Percentiles rank a stretch among this genome's conserved stretches.
phyloP scores from a whole-genome alignment of 2,329 filamentous ascomycete species.

The Teratosphaeria destructans region DNA sequence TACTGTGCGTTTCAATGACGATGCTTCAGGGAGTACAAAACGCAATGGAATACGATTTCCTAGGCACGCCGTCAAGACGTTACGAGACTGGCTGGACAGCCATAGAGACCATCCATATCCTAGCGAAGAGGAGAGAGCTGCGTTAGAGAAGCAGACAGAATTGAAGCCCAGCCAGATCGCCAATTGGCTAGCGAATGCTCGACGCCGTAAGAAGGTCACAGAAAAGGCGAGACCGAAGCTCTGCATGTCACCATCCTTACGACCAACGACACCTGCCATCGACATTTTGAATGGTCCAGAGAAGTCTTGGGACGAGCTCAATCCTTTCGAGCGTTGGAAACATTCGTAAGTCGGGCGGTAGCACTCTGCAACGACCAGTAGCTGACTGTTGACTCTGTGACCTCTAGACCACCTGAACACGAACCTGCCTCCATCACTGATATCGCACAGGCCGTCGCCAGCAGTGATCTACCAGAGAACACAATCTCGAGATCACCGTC shows the following conservation, averaged over 20 bases:
- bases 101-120: constrained; percentile 80
- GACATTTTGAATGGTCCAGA: constrained; percentile 56
- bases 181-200: constrained; percentile 87
- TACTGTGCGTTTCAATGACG: constrained; percentile 13
- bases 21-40: constrained; percentile 24
- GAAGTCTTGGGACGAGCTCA: constrained; percentile 40
- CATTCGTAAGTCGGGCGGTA: constrained; percentile 21
- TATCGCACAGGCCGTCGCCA: constrained; percentile 50
- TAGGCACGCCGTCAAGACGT: constrained; percentile 63
- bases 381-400: background rate
- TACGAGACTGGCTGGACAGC: constrained; percentile 75
- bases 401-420: constrained; percentile 52
- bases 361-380: background rate
- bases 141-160: constrained; percentile 66
- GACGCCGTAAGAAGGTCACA: constrained; percentile 66
- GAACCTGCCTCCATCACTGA: constrained; percentile 55
- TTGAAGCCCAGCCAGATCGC: constrained; percentile 75
- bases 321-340: constrained; percentile 59
- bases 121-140: constrained; percentile 75
- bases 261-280: constrained; percentile 53
- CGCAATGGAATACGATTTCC: constrained; percentile 63
- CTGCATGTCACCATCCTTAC: constrained; percentile 52
- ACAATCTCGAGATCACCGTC: constrained; percentile 21
- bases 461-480: constrained; percentile 20
- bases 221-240: constrained; percentile 40